Base-by-base conservation (phyloP, 768 basidiomycete genomes). In the Phylloporus sp. region DNA sequence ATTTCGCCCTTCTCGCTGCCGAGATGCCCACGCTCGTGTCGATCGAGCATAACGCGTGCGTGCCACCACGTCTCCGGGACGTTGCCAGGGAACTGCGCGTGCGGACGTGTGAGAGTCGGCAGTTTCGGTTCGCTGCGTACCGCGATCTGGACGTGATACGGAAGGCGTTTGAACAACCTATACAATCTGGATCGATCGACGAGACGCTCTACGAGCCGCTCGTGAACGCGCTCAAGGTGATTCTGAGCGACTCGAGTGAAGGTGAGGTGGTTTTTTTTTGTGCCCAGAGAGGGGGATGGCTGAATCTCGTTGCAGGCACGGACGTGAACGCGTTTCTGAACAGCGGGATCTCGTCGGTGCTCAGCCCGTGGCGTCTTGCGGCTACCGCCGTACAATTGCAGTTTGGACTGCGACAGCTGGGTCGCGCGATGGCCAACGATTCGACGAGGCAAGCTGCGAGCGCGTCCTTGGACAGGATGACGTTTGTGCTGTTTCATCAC, bases 311-410 rank as follows among this genome's bases (percentile, higher is more conserved):
- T 33, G 17, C 29, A 62, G 64, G 65, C 27, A 60, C 64, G 68
- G 76, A 79, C 44, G 67, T 75, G 17, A 78, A 79, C 31, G 36
- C 62, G 2, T 68, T 78, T 41, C 75, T 74, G 40, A 78, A 76
- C 44, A 82, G 80, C 75, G 77, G 79, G 17, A 75, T 83, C 11
- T 80, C 80, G 0, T 80, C 79, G 9, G 69, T 86, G 26, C 69
- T 90, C 23, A 89, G 85, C 50, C 89, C 87, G 1, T 91, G 89
- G 86, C 87, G 85, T 58, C 77, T 90, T 21, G 80, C 85, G 9
- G 85, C 86, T 3, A 89, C 90, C 0, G 82, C 84, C 6, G 84
- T 90, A 44, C 83, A 88, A 55, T 75, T 90, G 51, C 84, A 88
- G 48, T 76, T 90, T 31, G 79, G 82, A 34, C 71, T 90, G 43